These are phyloP conservation scores for Yamadazyma takamatsuzukensis DNA, from an alignment of 805 yeast species.

Conservation along the genomic window DNA sequence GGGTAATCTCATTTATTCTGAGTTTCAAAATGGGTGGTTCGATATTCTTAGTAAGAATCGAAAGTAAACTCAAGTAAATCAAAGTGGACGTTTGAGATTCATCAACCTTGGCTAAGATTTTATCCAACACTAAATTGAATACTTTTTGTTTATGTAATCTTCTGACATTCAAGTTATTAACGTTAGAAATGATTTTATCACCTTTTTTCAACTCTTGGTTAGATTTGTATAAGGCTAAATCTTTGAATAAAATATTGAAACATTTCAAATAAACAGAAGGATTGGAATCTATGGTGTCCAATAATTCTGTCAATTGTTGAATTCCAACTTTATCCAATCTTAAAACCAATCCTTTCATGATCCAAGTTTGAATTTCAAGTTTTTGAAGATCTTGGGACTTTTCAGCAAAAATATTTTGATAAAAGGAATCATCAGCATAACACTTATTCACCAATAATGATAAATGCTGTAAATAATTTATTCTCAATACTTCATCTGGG, in stretches of 20 bases:
- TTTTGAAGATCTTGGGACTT: conserved; percentile 12
- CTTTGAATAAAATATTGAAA: conserved; percentile 64
- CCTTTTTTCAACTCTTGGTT: conserved; percentile 36
- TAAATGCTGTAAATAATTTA: conserved; percentile 55
- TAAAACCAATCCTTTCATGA: conserved; percentile 64
- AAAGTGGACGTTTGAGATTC: conserved; percentile 22
- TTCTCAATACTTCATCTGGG: conserved; percentile 26
- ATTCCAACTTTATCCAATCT: conserved; percentile 44
- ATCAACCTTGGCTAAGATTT: conserved; percentile 52
- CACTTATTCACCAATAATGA: conserved; percentile 52
- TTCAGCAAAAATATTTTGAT: neutral
- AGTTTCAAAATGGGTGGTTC: conserved; percentile 64
- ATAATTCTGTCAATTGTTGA: conserved; percentile 19
- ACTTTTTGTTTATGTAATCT: conserved; percentile 77
- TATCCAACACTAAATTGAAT: conserved; percentile 52
- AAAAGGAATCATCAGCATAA: conserved; percentile 11
- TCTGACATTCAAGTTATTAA: conserved; percentile 55
- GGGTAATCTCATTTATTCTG: conserved; percentile 61
- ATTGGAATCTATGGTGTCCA: conserved; percentile 16
- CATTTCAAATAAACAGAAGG: conserved; percentile 39
- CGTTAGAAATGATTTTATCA: conserved; percentile 37
- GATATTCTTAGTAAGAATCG: conserved; percentile 63
- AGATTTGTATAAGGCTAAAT: conserved; percentile 49
- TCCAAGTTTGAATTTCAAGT: conserved; percentile 65
- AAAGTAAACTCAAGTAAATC: conserved; percentile 60